Evolutionary conservation across 495 filamentous ascomycete species (phyloP).

Genomic region (Friedmanniomyces endolithicus): DNA sequence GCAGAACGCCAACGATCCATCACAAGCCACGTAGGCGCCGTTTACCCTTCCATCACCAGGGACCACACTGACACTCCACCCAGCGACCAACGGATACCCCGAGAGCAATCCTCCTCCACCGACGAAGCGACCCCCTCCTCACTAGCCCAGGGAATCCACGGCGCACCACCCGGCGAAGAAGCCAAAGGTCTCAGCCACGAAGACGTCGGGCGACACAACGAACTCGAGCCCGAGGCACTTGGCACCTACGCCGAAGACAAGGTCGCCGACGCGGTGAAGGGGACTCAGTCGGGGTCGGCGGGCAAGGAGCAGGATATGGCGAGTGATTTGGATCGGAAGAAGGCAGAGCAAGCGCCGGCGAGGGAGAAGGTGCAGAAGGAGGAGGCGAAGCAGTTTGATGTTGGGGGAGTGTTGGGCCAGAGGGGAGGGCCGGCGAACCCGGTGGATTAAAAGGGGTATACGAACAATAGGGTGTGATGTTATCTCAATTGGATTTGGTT

Average conservation of each 20-base stretch:
- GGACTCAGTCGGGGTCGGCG: constrained; percentile 11
- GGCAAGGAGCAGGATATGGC: constrained; percentile 24
- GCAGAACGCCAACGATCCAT: constrained; percentile 11
- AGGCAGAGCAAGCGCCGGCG: constrained; percentile 30
- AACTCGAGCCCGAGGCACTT: constrained; percentile 33
- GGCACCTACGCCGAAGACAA: constrained; percentile 28
- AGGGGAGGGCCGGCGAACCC: constrained; percentile 31
- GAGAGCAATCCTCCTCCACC: constrained; percentile 14
- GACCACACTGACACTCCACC: background rate
- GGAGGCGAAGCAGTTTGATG: constrained; percentile 22
- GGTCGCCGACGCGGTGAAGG: constrained; percentile 27
- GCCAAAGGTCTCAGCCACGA: constrained; percentile 23
- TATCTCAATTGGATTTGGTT: background rate
- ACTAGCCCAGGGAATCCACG: constrained; percentile 27
- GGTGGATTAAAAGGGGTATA: constrained; percentile 25
- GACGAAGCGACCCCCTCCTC: constrained; percentile 19
- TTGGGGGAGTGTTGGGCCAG: constrained; percentile 30
- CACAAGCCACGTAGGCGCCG: background rate
- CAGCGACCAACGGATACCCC: constrained; percentile 26
- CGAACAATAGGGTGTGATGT: constrained; percentile 5
- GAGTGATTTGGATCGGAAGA: constrained; percentile 34
- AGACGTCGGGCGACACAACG: constrained; percentile 27
- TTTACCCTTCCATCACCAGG: background rate
- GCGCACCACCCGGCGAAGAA: constrained; percentile 27
- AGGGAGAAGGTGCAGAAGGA: constrained; percentile 26